Conservation (phyloP, 306 rosid species). For the Fragaria vesca region DNA sequence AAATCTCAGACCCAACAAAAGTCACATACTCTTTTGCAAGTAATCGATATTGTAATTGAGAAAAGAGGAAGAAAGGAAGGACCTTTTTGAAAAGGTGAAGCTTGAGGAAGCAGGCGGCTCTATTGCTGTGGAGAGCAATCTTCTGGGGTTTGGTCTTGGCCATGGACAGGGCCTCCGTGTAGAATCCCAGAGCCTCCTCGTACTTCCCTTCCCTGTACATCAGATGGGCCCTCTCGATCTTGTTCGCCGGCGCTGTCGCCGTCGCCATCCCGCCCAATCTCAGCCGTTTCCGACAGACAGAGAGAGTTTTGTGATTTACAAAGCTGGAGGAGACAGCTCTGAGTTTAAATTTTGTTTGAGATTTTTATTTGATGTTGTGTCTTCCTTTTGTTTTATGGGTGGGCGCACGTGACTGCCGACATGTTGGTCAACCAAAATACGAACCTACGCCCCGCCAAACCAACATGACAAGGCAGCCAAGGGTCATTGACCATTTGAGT, state of each 20-base stretch:
- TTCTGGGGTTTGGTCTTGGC: slow-evolving; percentile 72
- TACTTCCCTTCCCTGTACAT: slow-evolving; percentile 83
- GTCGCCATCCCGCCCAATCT: slow-evolving; percentile 15
- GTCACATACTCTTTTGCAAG: neutral
- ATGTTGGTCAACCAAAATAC: neutral
- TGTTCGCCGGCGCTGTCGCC: slow-evolving; percentile 60
- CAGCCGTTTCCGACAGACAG: neutral
- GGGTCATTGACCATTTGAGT: too few species aligned
- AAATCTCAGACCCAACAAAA: neutral
- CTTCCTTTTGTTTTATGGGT: neutral
- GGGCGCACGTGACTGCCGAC: slow-evolving; percentile 5
- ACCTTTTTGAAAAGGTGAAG: slow-evolving; percentile 88
- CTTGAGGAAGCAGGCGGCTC: slow-evolving; percentile 90
- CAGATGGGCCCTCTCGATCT: slow-evolving; percentile 84
- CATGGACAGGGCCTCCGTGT: slow-evolving; percentile 73
- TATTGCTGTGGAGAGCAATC: slow-evolving; percentile 78
- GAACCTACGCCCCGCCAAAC: neutral
- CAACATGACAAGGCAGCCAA: too few species aligned
- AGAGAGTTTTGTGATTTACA: slow-evolving; percentile 6
- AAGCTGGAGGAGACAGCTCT: neutral
- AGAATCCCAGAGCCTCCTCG: slow-evolving; percentile 72
- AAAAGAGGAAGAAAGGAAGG: neutral
- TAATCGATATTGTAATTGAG: neutral
- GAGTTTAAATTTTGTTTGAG: neutral
- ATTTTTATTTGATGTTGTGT: neutral